A percentile compares a stretch with the other conserved stretches of the same genome.
phyloP scores from a whole-genome alignment of 2,329 filamentous ascomycete species.

The Tolypocladium sp. region DNA sequence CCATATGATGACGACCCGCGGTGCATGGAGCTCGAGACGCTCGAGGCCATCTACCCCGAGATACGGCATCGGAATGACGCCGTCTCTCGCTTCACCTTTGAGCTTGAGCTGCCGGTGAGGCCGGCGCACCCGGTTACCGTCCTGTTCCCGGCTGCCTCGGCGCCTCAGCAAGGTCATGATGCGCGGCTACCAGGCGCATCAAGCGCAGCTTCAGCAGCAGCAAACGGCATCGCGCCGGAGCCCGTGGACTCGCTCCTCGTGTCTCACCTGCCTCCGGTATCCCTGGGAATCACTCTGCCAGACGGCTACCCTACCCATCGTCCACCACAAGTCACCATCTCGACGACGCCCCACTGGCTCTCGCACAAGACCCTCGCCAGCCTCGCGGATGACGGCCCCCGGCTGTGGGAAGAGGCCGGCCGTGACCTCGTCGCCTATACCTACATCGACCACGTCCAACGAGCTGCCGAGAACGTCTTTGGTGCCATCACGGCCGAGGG shows the following conservation, averaged over 20 bases:
- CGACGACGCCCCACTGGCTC: constrained; percentile 50
- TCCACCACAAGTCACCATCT: constrained; percentile 41
- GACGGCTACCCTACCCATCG: constrained; percentile 45
- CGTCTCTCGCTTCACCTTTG: constrained; percentile 34
- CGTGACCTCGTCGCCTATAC: constrained; percentile 49
- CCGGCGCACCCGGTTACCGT: constrained; percentile 47
- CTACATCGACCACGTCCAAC: constrained; percentile 55
- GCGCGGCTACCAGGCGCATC: neutral
- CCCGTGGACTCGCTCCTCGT: constrained; percentile 38
- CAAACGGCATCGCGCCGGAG: constrained; percentile 7
- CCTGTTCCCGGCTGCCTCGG: constrained; percentile 40
- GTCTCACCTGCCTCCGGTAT: constrained; percentile 49
- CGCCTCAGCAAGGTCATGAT: constrained; percentile 2
- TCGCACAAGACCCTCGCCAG: constrained; percentile 33
- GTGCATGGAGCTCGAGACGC: constrained; percentile 48
- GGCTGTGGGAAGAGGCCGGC: constrained; percentile 55
- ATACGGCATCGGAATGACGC: constrained; percentile 33
- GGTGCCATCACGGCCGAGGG: constrained; percentile 41
- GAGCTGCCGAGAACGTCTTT: constrained; percentile 50
- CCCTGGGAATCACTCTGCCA: constrained; percentile 44
- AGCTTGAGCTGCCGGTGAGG: constrained; percentile 48
- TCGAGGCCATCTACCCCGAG: constrained; percentile 60
- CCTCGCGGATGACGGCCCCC: constrained; percentile 39
- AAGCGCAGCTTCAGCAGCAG: neutral
- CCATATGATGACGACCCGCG: constrained; percentile 48